Evolutionary conservation across 148 eudicot species (phyloP).

Genomic region (Silene latifolia): DNA sequence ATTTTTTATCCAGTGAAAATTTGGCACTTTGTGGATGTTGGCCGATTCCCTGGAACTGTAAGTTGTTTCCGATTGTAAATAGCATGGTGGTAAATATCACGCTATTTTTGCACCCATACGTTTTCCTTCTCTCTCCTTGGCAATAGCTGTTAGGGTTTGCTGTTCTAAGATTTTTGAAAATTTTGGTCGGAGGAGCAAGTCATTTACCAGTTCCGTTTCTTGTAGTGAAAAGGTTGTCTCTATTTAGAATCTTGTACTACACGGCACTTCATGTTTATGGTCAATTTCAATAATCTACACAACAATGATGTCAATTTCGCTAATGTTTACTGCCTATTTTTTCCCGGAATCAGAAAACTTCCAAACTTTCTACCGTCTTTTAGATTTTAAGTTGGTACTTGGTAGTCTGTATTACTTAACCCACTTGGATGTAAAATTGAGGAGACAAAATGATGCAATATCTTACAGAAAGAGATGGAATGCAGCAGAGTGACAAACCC

Average conservation of each 20-base stretch:
- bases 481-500: too few relatives aligned
- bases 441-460: not conserved
- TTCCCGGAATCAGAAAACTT: not conserved
- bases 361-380: too few relatives aligned
- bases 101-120: not conserved
- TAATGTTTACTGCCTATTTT: not conserved
- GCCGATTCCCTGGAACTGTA: not conserved
- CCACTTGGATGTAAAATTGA: not conserved
- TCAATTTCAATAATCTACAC: not conserved
- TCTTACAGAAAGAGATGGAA: too few relatives aligned
- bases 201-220: not conserved
- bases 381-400: too few relatives aligned
- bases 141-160: not conserved
- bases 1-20: not conserved
- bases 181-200: slow-evolving; percentile 15
- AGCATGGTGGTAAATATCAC: slow-evolving; percentile 22
- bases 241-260: not conserved
- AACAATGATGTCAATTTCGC: not conserved
- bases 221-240: not conserved
- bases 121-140: slow-evolving; percentile 6
- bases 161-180: slow-evolving; percentile 7
- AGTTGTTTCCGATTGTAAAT: slow-evolving; percentile 22
- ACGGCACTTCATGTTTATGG: not conserved
- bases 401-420: too few relatives aligned
- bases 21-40: not conserved